Evolutionary conservation across 2,329 filamentous ascomycete genomes (phyloP).

Genomic region (Ciborinia camelliae): DNA sequence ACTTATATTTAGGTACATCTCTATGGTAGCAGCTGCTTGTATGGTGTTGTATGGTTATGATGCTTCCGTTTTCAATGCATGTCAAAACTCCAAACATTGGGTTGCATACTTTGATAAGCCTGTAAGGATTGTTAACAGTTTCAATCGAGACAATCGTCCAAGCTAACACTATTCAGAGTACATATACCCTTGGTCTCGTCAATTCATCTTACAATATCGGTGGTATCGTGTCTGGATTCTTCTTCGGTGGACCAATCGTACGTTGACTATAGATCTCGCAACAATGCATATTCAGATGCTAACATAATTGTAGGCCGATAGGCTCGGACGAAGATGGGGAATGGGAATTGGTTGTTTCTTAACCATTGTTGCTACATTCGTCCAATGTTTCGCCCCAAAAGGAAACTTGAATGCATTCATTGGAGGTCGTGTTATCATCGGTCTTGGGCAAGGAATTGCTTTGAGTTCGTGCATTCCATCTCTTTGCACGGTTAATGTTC

Average conservation of each 20-base stretch:
- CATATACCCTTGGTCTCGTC: conserved; percentile 51
- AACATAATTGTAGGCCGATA: conserved; percentile 45
- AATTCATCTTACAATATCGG: conserved; percentile 71
- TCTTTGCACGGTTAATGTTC: background rate
- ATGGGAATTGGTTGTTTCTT: conserved; percentile 63
- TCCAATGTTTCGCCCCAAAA: conserved; percentile 62
- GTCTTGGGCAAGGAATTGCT: conserved; percentile 66
- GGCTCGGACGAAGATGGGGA: conserved; percentile 58
- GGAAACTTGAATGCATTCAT: conserved; percentile 64
- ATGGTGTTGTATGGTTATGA: conserved; percentile 78
- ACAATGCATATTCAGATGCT: background rate
- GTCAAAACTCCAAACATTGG: conserved; percentile 67
- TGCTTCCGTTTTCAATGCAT: conserved; percentile 70
- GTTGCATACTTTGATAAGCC: conserved; percentile 54
- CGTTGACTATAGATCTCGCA: background rate
- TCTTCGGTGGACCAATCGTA: conserved; percentile 57
- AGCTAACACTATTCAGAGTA: conserved; percentile 20
- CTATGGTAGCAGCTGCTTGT: conserved; percentile 64
- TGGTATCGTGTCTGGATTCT: conserved; percentile 65
- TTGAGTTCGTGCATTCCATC: conserved; percentile 46
- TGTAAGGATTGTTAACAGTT: conserved; percentile 13
- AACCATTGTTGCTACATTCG: conserved; percentile 64
- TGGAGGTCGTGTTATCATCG: conserved; percentile 64
- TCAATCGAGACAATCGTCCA: too few relatives aligned
- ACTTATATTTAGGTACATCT: conserved; percentile 54